Base-by-base conservation (phyloP, 768 basidiomycete species). In the Xerocomellus dryophilus region DNA sequence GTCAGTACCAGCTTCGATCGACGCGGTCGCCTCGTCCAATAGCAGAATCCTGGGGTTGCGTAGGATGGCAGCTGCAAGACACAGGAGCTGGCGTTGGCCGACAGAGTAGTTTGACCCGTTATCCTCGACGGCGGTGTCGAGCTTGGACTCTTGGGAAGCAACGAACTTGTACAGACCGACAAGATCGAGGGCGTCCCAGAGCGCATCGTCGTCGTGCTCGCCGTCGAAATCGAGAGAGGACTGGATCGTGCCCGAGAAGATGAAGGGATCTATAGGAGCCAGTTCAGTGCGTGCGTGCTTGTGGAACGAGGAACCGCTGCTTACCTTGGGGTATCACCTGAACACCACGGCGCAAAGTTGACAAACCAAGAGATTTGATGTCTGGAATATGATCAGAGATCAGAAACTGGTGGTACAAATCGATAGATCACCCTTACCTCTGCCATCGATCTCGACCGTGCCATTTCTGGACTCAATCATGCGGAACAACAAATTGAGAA, bases 11-110 rank as follows among this genome's bases (percentile, higher is more conserved):
- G 93, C 81, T 69, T 97, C 94, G 51, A 98, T 78, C 29, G 87
- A 86, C 12, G 86, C 88, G 1, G 67, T 70, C 32, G 69, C 68
- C 54, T 70, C 69, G 53, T 70, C 69, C 55, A 70, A 51, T 4
- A 69, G 54, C 7, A 70, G 48, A 41, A 70, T 70, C 42, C 47
- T 65, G 20, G 67, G 69, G 42, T 71, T 66, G 43, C 69, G 63
- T 1, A 71, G 58, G 55, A 68, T 65, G 39, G 66, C 68, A 36
- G 56, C 60, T 20, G 69, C 66, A 39, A 70, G 84, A 15, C 90
- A 90, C 25, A 98, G 68, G 10, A 95, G 73, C 72, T 97, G 95
- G 64, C 83, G 82, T 74, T 98, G 95, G 7, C 95, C 95, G 39
- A 96, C 96, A 59, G 88, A 92, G 58, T 93, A 72, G 49, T 81